phyloP scores from a whole-genome alignment of 164 flowering plant species.

The Houttuynia cordata region DNA sequence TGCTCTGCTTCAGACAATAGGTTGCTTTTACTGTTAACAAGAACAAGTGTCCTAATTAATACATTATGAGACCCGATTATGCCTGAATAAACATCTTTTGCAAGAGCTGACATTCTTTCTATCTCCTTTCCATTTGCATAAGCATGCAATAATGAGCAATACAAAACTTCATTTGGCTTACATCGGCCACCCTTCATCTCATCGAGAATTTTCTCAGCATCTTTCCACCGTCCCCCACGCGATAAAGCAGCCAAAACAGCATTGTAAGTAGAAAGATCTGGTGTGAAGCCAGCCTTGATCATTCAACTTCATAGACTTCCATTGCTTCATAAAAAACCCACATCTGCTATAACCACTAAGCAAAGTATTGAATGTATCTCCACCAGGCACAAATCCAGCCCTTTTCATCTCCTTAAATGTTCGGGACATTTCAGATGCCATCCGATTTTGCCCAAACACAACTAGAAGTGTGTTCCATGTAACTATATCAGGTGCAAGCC shows the following conservation, averaged over 20 bases:
- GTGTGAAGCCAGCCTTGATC: constrained; percentile 58
- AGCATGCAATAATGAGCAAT: constrained; percentile 73
- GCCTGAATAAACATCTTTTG: constrained; percentile 68
- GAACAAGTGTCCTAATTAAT: constrained; percentile 70
- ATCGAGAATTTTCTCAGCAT: constrained; percentile 67
- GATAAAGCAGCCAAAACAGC: constrained; percentile 85
- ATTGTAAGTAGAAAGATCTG: constrained; percentile 88
- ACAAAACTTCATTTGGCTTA: constrained; percentile 71
- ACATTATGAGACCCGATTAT: constrained; percentile 39
- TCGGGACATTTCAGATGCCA: constrained; percentile 79
- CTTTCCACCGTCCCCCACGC: constrained; percentile 83
- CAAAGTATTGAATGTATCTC: constrained; percentile 83
- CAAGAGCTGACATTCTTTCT: constrained; percentile 53
- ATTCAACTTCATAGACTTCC: constrained; percentile 56
- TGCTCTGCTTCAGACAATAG: constrained; percentile 62
- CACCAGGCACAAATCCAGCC: constrained; percentile 83
- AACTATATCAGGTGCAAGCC: constrained; percentile 65
- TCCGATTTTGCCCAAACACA: constrained; percentile 87
- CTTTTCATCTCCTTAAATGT: constrained; percentile 91
- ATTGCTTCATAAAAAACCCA: constrained; percentile 67
- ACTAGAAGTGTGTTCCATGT: constrained; percentile 89
- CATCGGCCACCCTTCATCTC: constrained; percentile 72
- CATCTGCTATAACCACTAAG: constrained; percentile 87
- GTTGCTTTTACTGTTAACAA: constrained; percentile 74
- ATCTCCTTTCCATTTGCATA: constrained; percentile 80